Base-by-base conservation (phyloP, 192 early-diverging fungal species). In the Rhizophagus clarus region DNA sequence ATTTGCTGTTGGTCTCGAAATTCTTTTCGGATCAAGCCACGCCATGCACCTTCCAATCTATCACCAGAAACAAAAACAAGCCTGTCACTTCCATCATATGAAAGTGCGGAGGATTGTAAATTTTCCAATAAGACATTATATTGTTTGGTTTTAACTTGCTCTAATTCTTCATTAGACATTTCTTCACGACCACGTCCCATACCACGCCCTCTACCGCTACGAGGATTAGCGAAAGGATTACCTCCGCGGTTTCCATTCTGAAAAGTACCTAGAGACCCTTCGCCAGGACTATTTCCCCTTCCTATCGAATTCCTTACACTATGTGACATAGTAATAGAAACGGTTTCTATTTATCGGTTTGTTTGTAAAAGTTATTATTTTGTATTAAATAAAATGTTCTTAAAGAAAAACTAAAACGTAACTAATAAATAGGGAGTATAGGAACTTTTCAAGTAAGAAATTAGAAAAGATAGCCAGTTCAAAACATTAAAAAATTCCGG, bases 11-110 rank as follows among this genome's bases (percentile, higher is more conserved):
- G 79, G 49, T 56, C 51, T 6, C 51, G 51, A 20, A 56, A 56
- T 56, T 56, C 51, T 56, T 24, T 49, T 34, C 77, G 61, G 3
- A 37, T 28, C 9, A 20, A 29, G 15, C 69, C 31, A 28, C 22
- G 31, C 20, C 26, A 15, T 15, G 51, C 51, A 24, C 51, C 77
- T 4, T 70, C 66, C 32, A 31, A 51, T 28, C 17, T n/a, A 29
- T 26, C 28, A 26, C 22, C 20, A 11, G 49, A 29, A n/a, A 79
- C 10, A 28, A 51, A 49, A 31, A 79, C 31, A 61, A 79, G 49
- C 28, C 34, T 51, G 26, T 79, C 77, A 40, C 67, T 71, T 12
- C 68, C 77, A 6, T 61, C 77, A 37, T 51, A 71, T 31, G 77
- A 56, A 17, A 79, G 37, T 29, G 26, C 45, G 24, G 77, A 51